phyloP scores from a whole-genome alignment of 306 rosid species.

The Parietaria judaica region DNA sequence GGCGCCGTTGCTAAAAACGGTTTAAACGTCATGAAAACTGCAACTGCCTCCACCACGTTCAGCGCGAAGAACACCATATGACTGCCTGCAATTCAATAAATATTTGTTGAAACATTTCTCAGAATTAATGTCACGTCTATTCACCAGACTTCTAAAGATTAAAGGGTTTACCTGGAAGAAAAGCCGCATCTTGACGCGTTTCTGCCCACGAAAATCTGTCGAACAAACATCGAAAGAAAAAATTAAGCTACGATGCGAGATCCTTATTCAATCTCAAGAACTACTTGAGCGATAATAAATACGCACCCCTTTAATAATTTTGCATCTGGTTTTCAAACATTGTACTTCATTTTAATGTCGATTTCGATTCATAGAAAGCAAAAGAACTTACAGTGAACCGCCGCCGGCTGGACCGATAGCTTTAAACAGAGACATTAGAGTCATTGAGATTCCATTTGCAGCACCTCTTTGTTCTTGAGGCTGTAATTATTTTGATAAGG shows the following conservation, averaged over 20 bases:
- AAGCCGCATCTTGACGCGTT: constrained; percentile 35
- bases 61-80: constrained; percentile 29
- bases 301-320: no score
- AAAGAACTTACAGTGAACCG: constrained; percentile 17
- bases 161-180: constrained; percentile 37
- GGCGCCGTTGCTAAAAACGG: constrained; percentile 17
- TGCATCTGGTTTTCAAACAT: no score
- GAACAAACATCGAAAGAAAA: not conserved
- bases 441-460: constrained; percentile 24
- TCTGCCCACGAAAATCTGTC: constrained; percentile 54
- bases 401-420: constrained; percentile 22
- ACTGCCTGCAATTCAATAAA: constrained; percentile 13
- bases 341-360: no score
- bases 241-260: no score
- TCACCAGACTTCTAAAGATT: no score
- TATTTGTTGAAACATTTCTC: no score
- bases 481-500: not conserved
- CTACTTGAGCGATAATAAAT: no score
- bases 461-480: constrained; percentile 22
- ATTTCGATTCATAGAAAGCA: no score
- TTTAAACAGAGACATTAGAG: constrained; percentile 20
- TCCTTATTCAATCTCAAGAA: no score
- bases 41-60: constrained; percentile 25
- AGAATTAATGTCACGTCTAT: no score
- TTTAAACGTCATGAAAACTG: constrained; percentile 32